phyloP scores from a whole-genome alignment of 139 green algal species.

The Nannochloris sp. region DNA sequence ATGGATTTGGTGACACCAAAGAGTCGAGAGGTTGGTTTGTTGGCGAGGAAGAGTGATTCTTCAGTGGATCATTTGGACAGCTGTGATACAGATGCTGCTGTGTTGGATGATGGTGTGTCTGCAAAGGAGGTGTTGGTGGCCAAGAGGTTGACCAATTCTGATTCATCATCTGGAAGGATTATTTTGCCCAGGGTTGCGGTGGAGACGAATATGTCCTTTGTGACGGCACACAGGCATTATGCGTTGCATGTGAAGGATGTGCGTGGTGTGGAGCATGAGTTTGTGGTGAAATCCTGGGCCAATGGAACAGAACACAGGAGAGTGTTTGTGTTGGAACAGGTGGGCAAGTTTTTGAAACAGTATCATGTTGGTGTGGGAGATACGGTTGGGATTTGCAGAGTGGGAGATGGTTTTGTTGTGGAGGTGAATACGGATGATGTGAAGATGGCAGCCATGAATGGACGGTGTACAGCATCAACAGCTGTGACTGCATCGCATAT shows the following conservation, averaged over 20 bases:
- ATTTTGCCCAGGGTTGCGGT: constrained; percentile 62
- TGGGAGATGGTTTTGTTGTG: constrained; percentile 38
- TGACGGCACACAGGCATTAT: constrained; percentile 33
- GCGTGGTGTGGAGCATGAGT: constrained; percentile 21
- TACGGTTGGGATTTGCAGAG: constrained; percentile 45
- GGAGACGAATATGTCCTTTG: constrained; percentile 36
- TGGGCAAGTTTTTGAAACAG: constrained; percentile 28
- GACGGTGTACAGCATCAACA: constrained; percentile 6
- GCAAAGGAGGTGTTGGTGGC: constrained; percentile 49
- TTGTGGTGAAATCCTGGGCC: constrained; percentile 60
- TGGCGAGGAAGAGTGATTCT: too few species aligned
- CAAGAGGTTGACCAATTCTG: constrained; percentile 60
- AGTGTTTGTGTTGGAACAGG: constrained; percentile 67
- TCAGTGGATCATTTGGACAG: too few species aligned
- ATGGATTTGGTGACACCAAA: too few species aligned
- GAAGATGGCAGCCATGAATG: neutral
- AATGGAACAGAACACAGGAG: constrained; percentile 61
- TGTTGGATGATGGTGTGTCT: neutral
- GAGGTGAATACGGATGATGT: constrained; percentile 39
- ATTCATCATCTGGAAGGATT: constrained; percentile 45
- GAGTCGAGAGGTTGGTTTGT: too few species aligned
- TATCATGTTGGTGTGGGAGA: constrained; percentile 43
- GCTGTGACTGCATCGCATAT: constrained; percentile 18
- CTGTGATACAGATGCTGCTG: neutral
- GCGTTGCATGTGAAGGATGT: constrained; percentile 25